Percentiles rank a stretch among this genome's conserved stretches.
Conservation (phyloP, 2,329 filamentous ascomycete species). For the Chaetoscypha palmicola region DNA sequence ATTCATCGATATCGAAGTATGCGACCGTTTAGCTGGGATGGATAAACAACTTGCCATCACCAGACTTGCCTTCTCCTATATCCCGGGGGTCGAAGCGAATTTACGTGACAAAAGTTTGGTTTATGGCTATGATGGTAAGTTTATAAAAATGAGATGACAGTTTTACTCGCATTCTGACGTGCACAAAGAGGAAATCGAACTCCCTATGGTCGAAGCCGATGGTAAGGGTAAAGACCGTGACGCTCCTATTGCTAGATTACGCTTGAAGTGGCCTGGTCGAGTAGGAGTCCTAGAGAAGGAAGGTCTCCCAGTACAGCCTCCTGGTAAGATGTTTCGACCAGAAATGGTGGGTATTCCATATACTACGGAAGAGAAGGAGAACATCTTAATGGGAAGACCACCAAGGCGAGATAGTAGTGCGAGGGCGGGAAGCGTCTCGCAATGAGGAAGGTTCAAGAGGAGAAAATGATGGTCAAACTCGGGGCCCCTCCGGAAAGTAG, state of each 20-base stretch:
- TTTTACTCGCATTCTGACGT: no score
- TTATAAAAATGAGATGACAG: no score
- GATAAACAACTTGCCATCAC: slow-evolving; percentile 10
- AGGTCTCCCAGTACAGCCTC: slow-evolving; percentile 9
- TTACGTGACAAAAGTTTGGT: slow-evolving; percentile 16
- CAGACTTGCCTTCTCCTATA: slow-evolving; percentile 11
- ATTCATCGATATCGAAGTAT: slow-evolving; percentile 17
- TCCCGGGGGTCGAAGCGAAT: slow-evolving; percentile 18
- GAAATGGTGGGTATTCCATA: slow-evolving; percentile 9
- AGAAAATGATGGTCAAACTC: no score
- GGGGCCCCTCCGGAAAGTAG: no score
- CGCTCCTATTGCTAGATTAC: slow-evolving; percentile 10
- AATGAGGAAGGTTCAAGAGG: no score
- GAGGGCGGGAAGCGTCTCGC: neutral
- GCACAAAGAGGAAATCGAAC: slow-evolving; percentile 14
- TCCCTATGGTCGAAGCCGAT: slow-evolving; percentile 7
- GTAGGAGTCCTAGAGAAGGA: slow-evolving; percentile 7
- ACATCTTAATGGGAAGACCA: neutral
- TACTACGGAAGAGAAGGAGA: slow-evolving; percentile 8
- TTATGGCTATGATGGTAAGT: slow-evolving; percentile 17
- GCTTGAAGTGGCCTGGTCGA: slow-evolving; percentile 17
- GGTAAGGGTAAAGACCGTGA: slow-evolving; percentile 18
- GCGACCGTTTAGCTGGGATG: slow-evolving; percentile 12
- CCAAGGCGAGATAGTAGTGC: neutral
- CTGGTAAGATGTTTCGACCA: slow-evolving; percentile 20